Conservation (phyloP, 2,329 filamentous ascomycete genomes). For the Knoxdaviesia proteae region DNA sequence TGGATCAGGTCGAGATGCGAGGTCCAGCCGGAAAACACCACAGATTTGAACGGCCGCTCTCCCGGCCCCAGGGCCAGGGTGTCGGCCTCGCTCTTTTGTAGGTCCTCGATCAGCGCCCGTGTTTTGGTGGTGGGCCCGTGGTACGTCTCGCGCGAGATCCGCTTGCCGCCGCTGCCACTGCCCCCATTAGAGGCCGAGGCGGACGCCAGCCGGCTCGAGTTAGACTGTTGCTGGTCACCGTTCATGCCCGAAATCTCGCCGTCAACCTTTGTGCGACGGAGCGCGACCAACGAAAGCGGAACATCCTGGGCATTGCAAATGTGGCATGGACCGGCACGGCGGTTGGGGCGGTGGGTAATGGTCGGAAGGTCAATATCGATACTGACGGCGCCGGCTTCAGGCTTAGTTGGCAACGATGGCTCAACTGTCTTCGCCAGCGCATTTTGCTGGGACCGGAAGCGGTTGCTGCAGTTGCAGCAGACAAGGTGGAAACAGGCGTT, state of each 20-base stretch:
- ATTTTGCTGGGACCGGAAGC: conserved; percentile 21
- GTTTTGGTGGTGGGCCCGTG: conserved; percentile 85
- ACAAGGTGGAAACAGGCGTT: conserved; percentile 75
- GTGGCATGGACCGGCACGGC: conserved; percentile 34
- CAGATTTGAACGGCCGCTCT: conserved; percentile 68
- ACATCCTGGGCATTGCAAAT: conserved; percentile 42
- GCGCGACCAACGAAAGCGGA: conserved; percentile 41
- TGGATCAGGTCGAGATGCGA: conserved; percentile 84
- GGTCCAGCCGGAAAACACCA: conserved; percentile 94
- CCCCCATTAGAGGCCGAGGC: too few species aligned
- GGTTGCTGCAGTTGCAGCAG: conserved; percentile 51
- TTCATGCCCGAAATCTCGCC: conserved; percentile 28
- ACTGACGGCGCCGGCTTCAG: too few species aligned
- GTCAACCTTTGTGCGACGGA: conserved; percentile 41
- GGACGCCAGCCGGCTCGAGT: too few species aligned
- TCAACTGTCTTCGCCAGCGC: too few species aligned
- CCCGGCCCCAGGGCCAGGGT: conserved; percentile 31
- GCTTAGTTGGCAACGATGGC: too few species aligned
- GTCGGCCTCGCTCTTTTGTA: conserved; percentile 42
- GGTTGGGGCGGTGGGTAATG: too few species aligned
- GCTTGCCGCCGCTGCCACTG: conserved; percentile 19
- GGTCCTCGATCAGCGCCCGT: conserved; percentile 53
- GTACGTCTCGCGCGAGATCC: conserved; percentile 41
- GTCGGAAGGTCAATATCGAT: too few species aligned
- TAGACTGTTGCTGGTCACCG: too few species aligned